Evolutionary conservation across 345 rosid genomes (phyloP).

Genomic region (Pistacia integerrima): DNA sequence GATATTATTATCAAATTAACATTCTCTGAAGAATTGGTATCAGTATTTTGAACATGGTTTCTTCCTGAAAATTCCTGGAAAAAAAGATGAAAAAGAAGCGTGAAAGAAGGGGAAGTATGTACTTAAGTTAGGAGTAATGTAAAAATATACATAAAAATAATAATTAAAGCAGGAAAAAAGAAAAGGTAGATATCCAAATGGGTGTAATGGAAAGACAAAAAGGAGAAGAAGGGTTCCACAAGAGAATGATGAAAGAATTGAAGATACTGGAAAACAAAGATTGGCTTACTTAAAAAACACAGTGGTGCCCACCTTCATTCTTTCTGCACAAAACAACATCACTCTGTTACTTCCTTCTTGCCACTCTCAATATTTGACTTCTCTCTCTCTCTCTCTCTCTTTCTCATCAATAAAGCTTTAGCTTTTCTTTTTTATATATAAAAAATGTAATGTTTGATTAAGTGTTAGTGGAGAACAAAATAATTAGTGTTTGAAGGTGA

Average conservation of each 20-base stretch:
- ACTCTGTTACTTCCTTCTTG: neutral
- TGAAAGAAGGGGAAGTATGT: neutral
- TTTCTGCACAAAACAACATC: slow-evolving; percentile 8
- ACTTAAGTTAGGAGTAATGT: neutral
- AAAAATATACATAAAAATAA: no score
- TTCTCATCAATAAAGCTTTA: neutral
- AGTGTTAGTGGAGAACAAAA: slow-evolving; percentile 58
- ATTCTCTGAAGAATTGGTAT: no score
- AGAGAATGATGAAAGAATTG: slow-evolving; percentile 71
- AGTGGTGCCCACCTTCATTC: slow-evolving; percentile 24
- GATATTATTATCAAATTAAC: no score
- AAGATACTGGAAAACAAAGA: slow-evolving; percentile 39
- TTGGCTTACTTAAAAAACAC: slow-evolving; percentile 9
- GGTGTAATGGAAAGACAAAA: slow-evolving; percentile 21
- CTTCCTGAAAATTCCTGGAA: no score
- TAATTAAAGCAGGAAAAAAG: neutral
- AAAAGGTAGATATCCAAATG: slow-evolving; percentile 19
- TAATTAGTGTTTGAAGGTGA: slow-evolving; percentile 53
- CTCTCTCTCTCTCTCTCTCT: slow-evolving; percentile 6
- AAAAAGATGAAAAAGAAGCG: neutral
- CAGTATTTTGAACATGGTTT: no score
- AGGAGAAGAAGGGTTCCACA: slow-evolving; percentile 37
- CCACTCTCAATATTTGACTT: slow-evolving; percentile 38
- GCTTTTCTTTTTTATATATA: neutral
- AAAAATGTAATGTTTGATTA: slow-evolving; percentile 8